A percentile compares a stretch with the other conserved stretches of the same genome.
These are phyloP conservation scores for Camelina laxa DNA, from an alignment of 345 rosid genomes.

Conservation along the genomic window DNA sequence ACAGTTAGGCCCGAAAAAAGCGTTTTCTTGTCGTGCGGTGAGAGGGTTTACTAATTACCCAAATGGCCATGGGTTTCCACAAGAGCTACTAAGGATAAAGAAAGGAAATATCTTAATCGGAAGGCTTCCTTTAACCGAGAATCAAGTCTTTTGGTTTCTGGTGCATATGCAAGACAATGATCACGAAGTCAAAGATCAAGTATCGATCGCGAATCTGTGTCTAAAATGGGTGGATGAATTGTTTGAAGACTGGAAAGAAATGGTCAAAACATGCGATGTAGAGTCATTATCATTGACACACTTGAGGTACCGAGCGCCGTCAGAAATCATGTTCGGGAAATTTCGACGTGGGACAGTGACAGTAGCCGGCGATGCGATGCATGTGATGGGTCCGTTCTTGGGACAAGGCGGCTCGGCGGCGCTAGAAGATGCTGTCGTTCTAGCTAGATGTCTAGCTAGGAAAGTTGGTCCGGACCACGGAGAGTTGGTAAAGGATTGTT, in stretches of 20 bases:
- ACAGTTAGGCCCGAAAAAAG: constrained; percentile 41
- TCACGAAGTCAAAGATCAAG: constrained; percentile 41
- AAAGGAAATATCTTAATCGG: constrained; percentile 39
- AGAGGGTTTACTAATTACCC: constrained; percentile 57
- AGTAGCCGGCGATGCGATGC: constrained; percentile 64
- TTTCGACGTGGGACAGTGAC: constrained; percentile 53
- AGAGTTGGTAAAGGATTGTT: constrained; percentile 3
- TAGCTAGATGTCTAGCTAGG: constrained; percentile 53
- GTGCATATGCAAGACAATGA: constrained; percentile 35
- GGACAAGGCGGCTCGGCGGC: constrained; percentile 60
- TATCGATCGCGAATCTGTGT: constrained; percentile 36
- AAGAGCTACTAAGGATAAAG: constrained; percentile 34
- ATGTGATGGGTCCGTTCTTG: constrained; percentile 58
- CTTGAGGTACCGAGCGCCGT: constrained; percentile 53
- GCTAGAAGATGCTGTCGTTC: constrained; percentile 59
- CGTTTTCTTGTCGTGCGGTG: constrained; percentile 44
- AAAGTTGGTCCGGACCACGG: constrained; percentile 37
- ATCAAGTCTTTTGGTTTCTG: constrained; percentile 51
- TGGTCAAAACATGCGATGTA: constrained; percentile 47
- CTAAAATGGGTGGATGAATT: constrained; percentile 44
- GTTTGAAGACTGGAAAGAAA: constrained; percentile 49
- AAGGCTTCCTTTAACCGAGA: constrained; percentile 45
- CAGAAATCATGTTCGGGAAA: constrained; percentile 46
- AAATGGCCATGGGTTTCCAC: constrained; percentile 50
- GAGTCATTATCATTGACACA: constrained; percentile 46